phyloP scores from a whole-genome alignment of 2,329 filamentous ascomycete species.

The Diaporthe sp. region DNA sequence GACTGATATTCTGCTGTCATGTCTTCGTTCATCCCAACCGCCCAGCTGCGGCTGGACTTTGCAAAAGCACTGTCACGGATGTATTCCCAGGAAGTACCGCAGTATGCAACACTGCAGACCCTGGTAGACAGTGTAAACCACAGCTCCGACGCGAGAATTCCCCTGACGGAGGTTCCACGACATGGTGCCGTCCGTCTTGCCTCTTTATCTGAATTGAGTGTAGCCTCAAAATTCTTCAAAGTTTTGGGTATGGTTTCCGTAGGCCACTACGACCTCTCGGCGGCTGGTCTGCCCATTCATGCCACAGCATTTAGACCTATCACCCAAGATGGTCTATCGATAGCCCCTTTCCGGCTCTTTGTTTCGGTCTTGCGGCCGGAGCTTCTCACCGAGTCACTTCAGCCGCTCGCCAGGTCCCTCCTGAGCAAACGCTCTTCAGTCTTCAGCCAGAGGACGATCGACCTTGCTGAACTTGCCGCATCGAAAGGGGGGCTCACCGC shows the following conservation, averaged over 20 bases:
- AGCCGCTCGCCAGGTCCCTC: conserved; percentile 47
- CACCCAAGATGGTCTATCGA: conserved; percentile 29
- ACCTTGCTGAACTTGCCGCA: conserved; percentile 53
- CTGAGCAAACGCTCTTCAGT: conserved; percentile 53
- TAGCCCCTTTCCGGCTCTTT: conserved; percentile 53
- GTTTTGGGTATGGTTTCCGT: conserved; percentile 62
- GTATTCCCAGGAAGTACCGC: conserved; percentile 44
- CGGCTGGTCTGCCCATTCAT: conserved; percentile 62
- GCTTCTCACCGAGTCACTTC: conserved; percentile 47
- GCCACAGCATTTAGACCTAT: conserved; percentile 64
- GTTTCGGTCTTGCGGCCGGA: conserved; percentile 53
- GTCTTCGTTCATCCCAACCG: conserved; percentile 10
- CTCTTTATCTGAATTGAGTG: conserved; percentile 56
- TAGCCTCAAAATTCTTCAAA: conserved; percentile 58
- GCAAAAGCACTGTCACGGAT: conserved; percentile 41
- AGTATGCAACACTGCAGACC: conserved; percentile 40
- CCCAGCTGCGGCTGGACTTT: conserved; percentile 38
- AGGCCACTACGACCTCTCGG: conserved; percentile 64
- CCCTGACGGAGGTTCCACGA: conserved; percentile 39
- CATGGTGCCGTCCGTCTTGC: conserved; percentile 65
- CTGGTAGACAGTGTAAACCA: conserved; percentile 34
- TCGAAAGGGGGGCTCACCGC: conserved; percentile 45
- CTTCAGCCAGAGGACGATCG: conserved; percentile 54
- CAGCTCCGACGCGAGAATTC: background rate
- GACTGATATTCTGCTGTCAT: background rate